Percentiles rank a stretch among this genome's conserved stretches.
phyloP scores from a whole-genome alignment of 805 yeast genomes.

The Lachancea dasiensis region DNA sequence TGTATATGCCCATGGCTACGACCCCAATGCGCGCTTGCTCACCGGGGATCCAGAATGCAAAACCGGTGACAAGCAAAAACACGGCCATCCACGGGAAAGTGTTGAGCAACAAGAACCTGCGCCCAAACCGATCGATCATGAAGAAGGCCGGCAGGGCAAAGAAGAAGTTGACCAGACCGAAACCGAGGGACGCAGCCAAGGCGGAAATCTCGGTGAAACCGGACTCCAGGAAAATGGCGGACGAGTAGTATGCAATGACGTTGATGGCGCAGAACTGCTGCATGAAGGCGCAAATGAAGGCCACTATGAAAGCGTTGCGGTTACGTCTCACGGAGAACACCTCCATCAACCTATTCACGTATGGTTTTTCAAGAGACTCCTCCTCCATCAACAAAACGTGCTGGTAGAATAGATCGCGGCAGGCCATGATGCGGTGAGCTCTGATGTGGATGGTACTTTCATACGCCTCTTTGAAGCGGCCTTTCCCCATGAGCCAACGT shows the following conservation, averaged over 20 bases:
- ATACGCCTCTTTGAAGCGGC: constrained; percentile 53
- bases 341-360: constrained; percentile 44
- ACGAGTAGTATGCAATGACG: constrained; percentile 80
- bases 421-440: constrained; percentile 50
- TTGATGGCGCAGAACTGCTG: constrained; percentile 90
- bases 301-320: constrained; percentile 74
- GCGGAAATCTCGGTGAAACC: constrained; percentile 59
- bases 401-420: constrained; percentile 66
- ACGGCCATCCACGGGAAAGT: constrained; percentile 62
- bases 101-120: constrained; percentile 52
- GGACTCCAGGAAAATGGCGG: constrained; percentile 64
- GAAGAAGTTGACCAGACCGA: constrained; percentile 72
- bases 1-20: constrained; percentile 66
- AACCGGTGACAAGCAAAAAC: constrained; percentile 56
- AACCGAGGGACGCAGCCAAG: constrained; percentile 78
- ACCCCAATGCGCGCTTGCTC: constrained; percentile 56
- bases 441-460: constrained; percentile 46
- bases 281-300: constrained; percentile 81
- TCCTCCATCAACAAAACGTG: constrained; percentile 61
- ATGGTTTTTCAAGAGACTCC: constrained; percentile 43
- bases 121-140: constrained; percentile 72
- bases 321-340: constrained; percentile 70
- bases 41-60: constrained; percentile 63
- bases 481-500: constrained; percentile 71
- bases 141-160: constrained; percentile 80